Evolutionary conservation across 352 stramenopile species (phyloP).

Genomic region (Peronospora tabacina): DNA sequence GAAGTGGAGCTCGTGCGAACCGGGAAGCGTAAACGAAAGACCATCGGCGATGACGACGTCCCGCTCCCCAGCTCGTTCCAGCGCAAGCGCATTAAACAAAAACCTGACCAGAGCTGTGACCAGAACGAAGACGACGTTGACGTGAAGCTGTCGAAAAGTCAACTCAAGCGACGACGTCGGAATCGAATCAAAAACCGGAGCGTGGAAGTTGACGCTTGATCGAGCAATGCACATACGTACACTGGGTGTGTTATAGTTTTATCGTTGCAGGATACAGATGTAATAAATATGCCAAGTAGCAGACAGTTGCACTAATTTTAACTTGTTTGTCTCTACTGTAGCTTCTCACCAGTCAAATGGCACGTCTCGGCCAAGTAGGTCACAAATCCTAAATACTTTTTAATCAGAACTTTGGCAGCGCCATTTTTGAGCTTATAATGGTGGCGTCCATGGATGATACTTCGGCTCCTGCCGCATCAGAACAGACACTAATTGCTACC

Average conservation of each 20-base stretch:
- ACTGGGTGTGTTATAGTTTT: slow-evolving; percentile 18
- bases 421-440: too few species aligned
- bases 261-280: slow-evolving; percentile 11
- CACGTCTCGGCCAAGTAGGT: too few species aligned
- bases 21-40: slow-evolving; percentile 62
- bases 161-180: slow-evolving; percentile 38
- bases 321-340: too few species aligned
- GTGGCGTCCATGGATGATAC: slow-evolving; percentile 29
- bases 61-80: slow-evolving; percentile 66
- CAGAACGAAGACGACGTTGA: slow-evolving; percentile 18
- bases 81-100: slow-evolving; percentile 53
- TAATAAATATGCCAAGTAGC: slow-evolving; percentile 3
- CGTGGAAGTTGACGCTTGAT: slow-evolving; percentile 14
- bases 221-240: neutral
- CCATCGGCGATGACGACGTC: slow-evolving; percentile 50
- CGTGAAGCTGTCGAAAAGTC: slow-evolving; percentile 28
- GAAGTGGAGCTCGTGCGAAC: slow-evolving; percentile 74
- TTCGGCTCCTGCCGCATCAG: neutral
- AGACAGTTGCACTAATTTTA: slow-evolving; percentile 3
- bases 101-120: slow-evolving; percentile 13
- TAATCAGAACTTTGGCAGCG: too few species aligned
- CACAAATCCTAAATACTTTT: too few species aligned
- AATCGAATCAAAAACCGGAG: slow-evolving; percentile 29
- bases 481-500: neutral
- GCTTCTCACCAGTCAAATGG: too few species aligned